Evolutionary conservation across 805 yeast species (phyloP).

Genomic region (Candida chauliodis): DNA sequence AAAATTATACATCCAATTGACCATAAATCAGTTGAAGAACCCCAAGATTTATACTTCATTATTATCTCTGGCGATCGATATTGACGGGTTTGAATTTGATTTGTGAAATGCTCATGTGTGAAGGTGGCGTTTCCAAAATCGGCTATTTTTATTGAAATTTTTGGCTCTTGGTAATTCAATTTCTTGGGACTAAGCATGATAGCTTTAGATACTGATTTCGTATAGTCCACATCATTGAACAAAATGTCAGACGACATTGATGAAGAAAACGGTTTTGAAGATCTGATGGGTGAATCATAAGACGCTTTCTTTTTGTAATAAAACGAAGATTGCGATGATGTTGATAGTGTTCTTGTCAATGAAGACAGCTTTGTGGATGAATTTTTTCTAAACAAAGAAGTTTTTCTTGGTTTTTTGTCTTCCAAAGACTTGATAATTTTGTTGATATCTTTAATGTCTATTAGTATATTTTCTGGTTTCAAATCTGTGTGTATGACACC

Average conservation of each 20-base stretch:
- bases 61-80: constrained; percentile 81
- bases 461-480: constrained; percentile 38
- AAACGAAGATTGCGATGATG: constrained; percentile 11
- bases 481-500: constrained; percentile 41
- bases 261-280: constrained; percentile 48
- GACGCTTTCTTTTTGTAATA: constrained; percentile 9
- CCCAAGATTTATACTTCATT: constrained; percentile 46
- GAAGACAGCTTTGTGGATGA: constrained; percentile 1
- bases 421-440: constrained; percentile 45
- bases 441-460: constrained; percentile 46
- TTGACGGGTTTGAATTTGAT: constrained; percentile 89
- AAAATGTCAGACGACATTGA: constrained; percentile 29
- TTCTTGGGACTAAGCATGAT: neutral
- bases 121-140: constrained; percentile 93
- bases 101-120: constrained; percentile 74
- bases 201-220: constrained; percentile 3
- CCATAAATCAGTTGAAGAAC: constrained; percentile 62
- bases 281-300: constrained; percentile 31
- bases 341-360: constrained; percentile 11
- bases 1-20: constrained; percentile 56
- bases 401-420: constrained; percentile 3
- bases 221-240: constrained; percentile 12
- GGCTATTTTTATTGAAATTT: constrained; percentile 65
- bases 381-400: constrained; percentile 4
- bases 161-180: neutral